These are phyloP conservation scores for Ascochyta rabiei DNA, from an alignment of 2,329 filamentous ascomycete genomes.

Conservation along the genomic window DNA sequence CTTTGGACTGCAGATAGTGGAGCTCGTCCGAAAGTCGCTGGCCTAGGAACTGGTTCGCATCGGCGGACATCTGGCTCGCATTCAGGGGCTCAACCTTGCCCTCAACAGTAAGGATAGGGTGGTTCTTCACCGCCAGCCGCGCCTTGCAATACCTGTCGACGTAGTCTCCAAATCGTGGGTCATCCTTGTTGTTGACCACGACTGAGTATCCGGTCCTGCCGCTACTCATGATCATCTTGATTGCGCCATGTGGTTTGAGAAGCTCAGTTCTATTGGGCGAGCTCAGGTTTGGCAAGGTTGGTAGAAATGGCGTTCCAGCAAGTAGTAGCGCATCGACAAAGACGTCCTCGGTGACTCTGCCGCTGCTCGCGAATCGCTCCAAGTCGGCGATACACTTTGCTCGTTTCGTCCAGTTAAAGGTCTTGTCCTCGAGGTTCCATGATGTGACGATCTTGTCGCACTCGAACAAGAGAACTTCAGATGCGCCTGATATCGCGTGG, in stretches of 20 bases:
- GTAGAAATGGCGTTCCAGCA: constrained; percentile 79
- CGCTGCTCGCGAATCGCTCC: constrained; percentile 42
- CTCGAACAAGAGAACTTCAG: constrained; percentile 85
- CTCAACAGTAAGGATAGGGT: constrained; percentile 77
- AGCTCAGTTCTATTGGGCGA: constrained; percentile 58
- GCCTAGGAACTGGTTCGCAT: constrained; percentile 90
- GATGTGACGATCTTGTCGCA: constrained; percentile 74
- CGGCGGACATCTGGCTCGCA: constrained; percentile 73
- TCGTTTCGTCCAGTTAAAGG: constrained; percentile 69
- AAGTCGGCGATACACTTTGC: constrained; percentile 73
- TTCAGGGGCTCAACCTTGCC: constrained; percentile 80
- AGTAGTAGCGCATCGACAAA: constrained; percentile 86
- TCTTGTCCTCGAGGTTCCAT: constrained; percentile 72
- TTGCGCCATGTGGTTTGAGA: constrained; percentile 73
- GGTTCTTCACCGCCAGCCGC: constrained; percentile 83
- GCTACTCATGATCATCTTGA: constrained; percentile 73
- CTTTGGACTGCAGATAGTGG: constrained; percentile 86
- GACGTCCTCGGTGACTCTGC: constrained; percentile 68
- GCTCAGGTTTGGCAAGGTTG: constrained; percentile 79
- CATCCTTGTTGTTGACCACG: constrained; percentile 79
- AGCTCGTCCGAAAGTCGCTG: constrained; percentile 87
- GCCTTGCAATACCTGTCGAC: constrained; percentile 86
- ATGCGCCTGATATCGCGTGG: constrained; percentile 80
- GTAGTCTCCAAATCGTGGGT: constrained; percentile 76
- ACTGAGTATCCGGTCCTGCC: constrained; percentile 73